Conservation (phyloP, 371 early-diverging fungal species). For the Syncephalastrum racemosum region DNA sequence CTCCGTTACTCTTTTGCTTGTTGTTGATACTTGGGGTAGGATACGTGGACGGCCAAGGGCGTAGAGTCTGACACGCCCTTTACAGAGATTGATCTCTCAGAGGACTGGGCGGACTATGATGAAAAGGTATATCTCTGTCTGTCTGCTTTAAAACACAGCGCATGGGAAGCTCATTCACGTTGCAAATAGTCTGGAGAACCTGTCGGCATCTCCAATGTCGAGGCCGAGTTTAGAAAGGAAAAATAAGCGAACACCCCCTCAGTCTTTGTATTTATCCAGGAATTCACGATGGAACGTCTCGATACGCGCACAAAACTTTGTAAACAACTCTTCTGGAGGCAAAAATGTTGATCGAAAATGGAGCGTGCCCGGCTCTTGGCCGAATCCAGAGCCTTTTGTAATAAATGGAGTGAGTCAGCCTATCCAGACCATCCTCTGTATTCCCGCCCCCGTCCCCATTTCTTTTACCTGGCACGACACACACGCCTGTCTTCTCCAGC, state of each 20-base stretch:
- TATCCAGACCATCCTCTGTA: not conserved
- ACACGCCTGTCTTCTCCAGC: slow-evolving; percentile 87
- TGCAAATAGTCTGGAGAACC: slow-evolving; percentile 19
- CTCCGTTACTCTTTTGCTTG: not conserved
- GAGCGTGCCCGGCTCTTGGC: slow-evolving; percentile 85
- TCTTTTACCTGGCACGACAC: slow-evolving; percentile 64
- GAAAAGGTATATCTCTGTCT: slow-evolving; percentile 16
- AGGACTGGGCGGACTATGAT: slow-evolving; percentile 48
- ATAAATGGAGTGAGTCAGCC: not conserved
- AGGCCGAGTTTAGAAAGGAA: slow-evolving; percentile 25
- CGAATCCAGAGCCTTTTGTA: slow-evolving; percentile 68
- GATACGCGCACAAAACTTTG: slow-evolving; percentile 75
- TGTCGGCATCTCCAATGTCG: slow-evolving; percentile 23
- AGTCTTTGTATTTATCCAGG: slow-evolving; percentile 41
- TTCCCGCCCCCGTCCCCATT: not conserved
- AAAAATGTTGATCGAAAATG: slow-evolving; percentile 96
- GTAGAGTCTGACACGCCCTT: slow-evolving; percentile 72
- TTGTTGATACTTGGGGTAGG: slow-evolving; percentile 32
- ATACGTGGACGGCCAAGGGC: slow-evolving; percentile 75
- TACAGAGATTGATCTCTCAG: slow-evolving; percentile 79
- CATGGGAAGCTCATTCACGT: not conserved
- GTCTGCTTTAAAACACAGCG: not conserved
- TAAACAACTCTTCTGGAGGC: slow-evolving; percentile 90
- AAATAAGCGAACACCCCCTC: slow-evolving; percentile 12
- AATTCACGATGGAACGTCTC: slow-evolving; percentile 78